phyloP scores from a whole-genome alignment of 106 monocot species.

The Ottelia alismoides region DNA sequence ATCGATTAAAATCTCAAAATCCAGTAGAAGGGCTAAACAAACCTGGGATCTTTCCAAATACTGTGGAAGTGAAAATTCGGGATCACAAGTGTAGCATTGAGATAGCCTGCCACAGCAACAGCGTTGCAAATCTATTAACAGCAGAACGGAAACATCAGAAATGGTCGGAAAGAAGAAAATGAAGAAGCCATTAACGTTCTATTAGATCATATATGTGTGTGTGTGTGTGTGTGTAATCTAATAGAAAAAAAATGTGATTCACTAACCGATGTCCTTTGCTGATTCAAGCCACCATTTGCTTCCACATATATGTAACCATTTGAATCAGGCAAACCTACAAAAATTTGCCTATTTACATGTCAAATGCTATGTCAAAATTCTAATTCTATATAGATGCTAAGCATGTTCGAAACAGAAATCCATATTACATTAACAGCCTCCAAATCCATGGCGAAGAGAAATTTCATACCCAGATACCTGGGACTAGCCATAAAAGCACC shows the following conservation, averaged over 20 bases:
- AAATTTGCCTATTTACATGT: too few relatives aligned
- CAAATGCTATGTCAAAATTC: too few relatives aligned
- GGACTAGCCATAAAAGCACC: too few relatives aligned
- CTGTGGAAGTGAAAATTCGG: slow-evolving; percentile 98
- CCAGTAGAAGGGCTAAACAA: too few relatives aligned
- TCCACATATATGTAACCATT: slow-evolving; percentile 96
- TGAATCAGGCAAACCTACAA: slow-evolving; percentile 69
- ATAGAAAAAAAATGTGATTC: background rate
- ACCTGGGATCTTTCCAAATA: slow-evolving; percentile 98
- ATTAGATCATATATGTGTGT: too few relatives aligned
- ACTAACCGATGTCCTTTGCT: slow-evolving; percentile 81
- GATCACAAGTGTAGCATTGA: slow-evolving; percentile 93
- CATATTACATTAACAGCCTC: too few relatives aligned
- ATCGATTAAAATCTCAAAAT: too few relatives aligned
- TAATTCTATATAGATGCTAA: too few relatives aligned
- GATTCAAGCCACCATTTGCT: slow-evolving; percentile 99
- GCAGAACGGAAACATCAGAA: background rate
- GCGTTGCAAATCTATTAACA: slow-evolving; percentile 92
- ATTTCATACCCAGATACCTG: too few relatives aligned
- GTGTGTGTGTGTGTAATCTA: too few relatives aligned
- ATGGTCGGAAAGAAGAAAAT: background rate
- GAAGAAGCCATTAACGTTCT: background rate
- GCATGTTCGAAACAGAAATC: too few relatives aligned
- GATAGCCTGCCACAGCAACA: slow-evolving; percentile 89
- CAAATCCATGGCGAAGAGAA: too few relatives aligned